phyloP scores from a whole-genome alignment of 768 basidiomycete genomes.

The Cystofilobasidium bisporidii region DNA sequence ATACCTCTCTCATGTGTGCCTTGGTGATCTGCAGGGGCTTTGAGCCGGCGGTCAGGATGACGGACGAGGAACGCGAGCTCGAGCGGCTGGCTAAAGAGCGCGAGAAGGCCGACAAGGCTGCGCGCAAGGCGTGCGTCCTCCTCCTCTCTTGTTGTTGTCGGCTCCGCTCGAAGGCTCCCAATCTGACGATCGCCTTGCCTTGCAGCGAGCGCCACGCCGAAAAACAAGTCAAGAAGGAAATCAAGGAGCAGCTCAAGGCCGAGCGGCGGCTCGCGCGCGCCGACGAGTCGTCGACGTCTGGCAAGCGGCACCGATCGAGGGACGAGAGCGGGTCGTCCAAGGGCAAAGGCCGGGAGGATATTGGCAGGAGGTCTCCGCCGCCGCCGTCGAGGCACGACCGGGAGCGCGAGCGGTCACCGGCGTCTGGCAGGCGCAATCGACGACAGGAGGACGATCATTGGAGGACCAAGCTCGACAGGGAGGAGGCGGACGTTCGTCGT shows the following conservation, averaged over 20 bases:
- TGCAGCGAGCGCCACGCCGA: constrained; percentile 18
- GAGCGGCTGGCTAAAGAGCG: not conserved
- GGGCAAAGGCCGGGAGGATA: no score
- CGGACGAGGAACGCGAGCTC: constrained; percentile 3
- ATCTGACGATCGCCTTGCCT: not conserved
- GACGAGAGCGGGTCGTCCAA: no score
- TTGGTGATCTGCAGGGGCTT: constrained; percentile 8
- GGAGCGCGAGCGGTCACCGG: no score
- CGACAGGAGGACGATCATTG: no score
- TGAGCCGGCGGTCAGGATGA: constrained; percentile 13
- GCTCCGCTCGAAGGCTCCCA: not conserved
- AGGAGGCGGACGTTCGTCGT: no score
- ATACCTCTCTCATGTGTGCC: not conserved
- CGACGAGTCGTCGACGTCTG: not conserved
- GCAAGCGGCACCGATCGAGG: no score
- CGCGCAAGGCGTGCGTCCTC: not conserved
- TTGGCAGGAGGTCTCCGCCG: no score
- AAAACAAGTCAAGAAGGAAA: constrained; percentile 23
- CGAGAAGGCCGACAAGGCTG: not conserved
- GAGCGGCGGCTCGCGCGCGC: not conserved
- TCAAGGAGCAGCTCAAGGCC: constrained; percentile 20
- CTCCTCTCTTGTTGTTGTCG: not conserved
- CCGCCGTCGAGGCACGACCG: no score
- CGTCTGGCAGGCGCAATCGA: no score
- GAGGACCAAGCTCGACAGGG: no score